Conservation (phyloP, 768 basidiomycete species). For the Pleurotus tuber-regium region DNA sequence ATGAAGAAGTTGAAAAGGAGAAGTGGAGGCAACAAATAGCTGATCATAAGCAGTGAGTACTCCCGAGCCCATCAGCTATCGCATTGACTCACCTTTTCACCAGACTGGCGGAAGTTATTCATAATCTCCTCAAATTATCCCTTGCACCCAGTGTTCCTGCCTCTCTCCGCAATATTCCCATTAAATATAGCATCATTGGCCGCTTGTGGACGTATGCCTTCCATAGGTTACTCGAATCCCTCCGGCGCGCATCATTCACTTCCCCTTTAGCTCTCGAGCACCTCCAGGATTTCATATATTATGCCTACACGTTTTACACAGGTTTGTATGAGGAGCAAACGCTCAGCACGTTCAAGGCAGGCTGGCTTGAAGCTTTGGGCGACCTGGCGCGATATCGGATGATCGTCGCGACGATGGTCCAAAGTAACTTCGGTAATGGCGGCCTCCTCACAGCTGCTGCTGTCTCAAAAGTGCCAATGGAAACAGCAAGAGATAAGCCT, state of each 20-base stretch:
- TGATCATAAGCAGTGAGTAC: constrained; percentile 83
- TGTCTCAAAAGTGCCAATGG: constrained; percentile 40
- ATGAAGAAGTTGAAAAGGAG: constrained; percentile 67
- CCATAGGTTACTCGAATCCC: constrained; percentile 84
- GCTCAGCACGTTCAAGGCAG: constrained; percentile 65
- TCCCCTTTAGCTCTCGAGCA: constrained; percentile 79
- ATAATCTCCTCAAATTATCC: constrained; percentile 82
- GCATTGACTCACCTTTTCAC: constrained; percentile 6
- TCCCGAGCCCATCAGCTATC: constrained; percentile 13
- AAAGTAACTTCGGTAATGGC: constrained; percentile 42
- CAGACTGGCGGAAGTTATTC: constrained; percentile 89
- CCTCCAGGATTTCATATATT: constrained; percentile 92
- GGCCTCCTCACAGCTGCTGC: constrained; percentile 54
- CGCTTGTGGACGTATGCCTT: constrained; percentile 92
- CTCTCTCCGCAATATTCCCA: constrained; percentile 84
- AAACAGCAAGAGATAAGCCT: constrained; percentile 24
- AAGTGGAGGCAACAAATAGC: constrained; percentile 70
- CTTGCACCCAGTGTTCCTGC: constrained; percentile 86
- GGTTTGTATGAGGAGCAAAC: constrained; percentile 80
- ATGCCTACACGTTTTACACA: constrained; percentile 93
- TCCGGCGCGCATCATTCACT: constrained; percentile 79
- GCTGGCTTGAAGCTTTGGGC: constrained; percentile 96
- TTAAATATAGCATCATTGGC: constrained; percentile 93
- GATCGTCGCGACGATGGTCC: constrained; percentile 88
- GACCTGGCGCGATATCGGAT: constrained; percentile 94